A percentile compares a stretch with the other conserved stretches of the same genome.
phyloP scores from a whole-genome alignment of 2,329 filamentous ascomycete species.

The Ilyonectria robusta region DNA sequence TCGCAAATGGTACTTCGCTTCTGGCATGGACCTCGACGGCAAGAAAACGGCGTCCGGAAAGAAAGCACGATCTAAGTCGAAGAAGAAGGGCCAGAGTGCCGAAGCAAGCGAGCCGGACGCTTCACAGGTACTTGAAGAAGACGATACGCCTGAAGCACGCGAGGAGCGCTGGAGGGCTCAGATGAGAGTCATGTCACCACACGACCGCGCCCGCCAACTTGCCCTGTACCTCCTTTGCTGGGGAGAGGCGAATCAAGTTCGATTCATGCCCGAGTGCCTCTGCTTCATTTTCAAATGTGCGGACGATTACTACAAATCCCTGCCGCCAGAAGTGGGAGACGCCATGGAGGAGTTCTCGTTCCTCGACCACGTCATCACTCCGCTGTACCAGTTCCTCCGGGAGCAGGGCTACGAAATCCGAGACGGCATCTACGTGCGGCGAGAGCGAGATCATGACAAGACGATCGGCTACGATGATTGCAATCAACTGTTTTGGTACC shows the following conservation, averaged over 20 bases:
- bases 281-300: constrained; percentile 99
- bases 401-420: constrained; percentile 98
- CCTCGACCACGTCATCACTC: constrained; percentile 94
- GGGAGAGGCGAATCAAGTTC: constrained; percentile 98
- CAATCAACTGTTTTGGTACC: constrained; percentile 99
- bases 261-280: constrained; percentile 95
- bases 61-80: constrained; percentile 60
- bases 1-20: constrained; percentile 98
- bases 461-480: constrained; percentile 99
- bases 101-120: constrained; percentile 83
- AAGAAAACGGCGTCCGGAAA: constrained; percentile 78
- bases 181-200: constrained; percentile 99
- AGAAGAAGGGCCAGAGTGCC: constrained; percentile 82
- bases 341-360: constrained; percentile 96
- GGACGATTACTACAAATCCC: constrained; percentile 94
- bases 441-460: constrained; percentile 91
- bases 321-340: constrained; percentile 80
- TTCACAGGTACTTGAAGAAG: constrained; percentile 91
- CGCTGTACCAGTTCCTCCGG: constrained; percentile 93
- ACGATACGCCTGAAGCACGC: constrained; percentile 96
- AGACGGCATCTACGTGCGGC: constrained; percentile 94
- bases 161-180: constrained; percentile 99
- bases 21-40: constrained; percentile 93
- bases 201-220: constrained; percentile 92
- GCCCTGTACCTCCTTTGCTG: constrained; percentile 95